phyloP scores from a whole-genome alignment of 2,329 filamentous ascomycete genomes.

The Xylariales sp. region DNA sequence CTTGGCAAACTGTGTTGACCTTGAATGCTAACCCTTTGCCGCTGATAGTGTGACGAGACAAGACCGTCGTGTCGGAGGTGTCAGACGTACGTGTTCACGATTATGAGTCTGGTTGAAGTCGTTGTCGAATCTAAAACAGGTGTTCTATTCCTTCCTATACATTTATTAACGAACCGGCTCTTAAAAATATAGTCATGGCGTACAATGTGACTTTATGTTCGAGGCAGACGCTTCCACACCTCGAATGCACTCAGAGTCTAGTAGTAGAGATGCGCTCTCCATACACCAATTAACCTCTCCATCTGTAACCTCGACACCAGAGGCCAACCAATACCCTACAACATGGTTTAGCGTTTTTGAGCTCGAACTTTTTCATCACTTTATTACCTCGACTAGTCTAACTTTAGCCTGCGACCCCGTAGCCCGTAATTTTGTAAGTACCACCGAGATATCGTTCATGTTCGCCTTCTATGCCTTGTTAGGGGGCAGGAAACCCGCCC shows the following conservation, averaged over 20 bases:
- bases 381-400: slow-evolving; percentile 59
- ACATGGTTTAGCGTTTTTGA: slow-evolving; percentile 51
- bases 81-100: slow-evolving; percentile 37
- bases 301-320: slow-evolving; percentile 23
- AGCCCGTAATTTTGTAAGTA: slow-evolving; percentile 53
- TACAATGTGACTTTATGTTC: slow-evolving; percentile 40
- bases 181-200: slow-evolving; percentile 37
- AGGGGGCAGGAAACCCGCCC: too few relatives aligned
- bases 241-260: not conserved
- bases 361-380: slow-evolving; percentile 66
- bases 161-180: not conserved
- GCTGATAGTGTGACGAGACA: slow-evolving; percentile 43
- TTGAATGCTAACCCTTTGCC: slow-evolving; percentile 17
- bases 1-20: not conserved
- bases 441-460: not conserved
- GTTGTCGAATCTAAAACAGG: slow-evolving; percentile 11
- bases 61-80: slow-evolving; percentile 45
- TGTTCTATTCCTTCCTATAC: not conserved
- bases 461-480: not conserved
- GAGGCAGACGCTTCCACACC: slow-evolving; percentile 26
- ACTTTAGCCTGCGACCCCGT: slow-evolving; percentile 57
- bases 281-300: slow-evolving; percentile 38
- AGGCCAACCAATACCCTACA: slow-evolving; percentile 26
- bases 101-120: slow-evolving; percentile 1
- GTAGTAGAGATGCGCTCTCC: slow-evolving; percentile 36